Base-by-base conservation (phyloP, 2,329 filamentous ascomycete species). In the Hysterium pulicare region DNA sequence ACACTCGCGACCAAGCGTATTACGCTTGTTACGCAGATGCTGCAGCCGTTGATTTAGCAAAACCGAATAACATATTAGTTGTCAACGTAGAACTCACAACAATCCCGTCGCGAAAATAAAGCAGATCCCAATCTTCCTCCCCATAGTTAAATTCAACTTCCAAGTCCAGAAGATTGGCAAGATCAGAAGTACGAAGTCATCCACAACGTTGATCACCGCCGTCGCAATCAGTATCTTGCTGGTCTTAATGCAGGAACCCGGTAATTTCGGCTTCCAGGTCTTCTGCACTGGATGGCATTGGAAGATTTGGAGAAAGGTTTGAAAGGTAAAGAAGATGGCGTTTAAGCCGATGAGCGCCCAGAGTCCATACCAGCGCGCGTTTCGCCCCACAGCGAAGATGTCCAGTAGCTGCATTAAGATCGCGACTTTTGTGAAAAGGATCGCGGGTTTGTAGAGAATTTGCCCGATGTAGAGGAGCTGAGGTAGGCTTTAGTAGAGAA, bases 11-110 rank as follows among this genome's bases (percentile, higher is more conserved):
- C 30, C 15, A 44, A 33, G 1, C 42, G n/a, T 21, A 44, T 44
- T 2, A 44, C 31, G 31, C 42, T 44, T n/a, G n/a, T n/a, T n/a
- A n/a, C n/a, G 9, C 32, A 33, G n/a, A 44, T 23, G 23, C 36
- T 36, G 15, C 42, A 36, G 15, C 32, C 15, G 13, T 33, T 9
- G 32, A 33, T 33, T 7, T 33, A 33, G 15, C 8, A 9, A 15
- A 33, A 33, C 8, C 16, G 8, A 9, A 9, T 19, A 7, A 33
- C 8, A 8, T 8, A 15, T 9, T 7, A 16, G 17, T 33, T 19
- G 17, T 9, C 32, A 28, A 7, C 8, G 24, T 28, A 13, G 24
- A 8, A 33, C 32, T 33, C 32, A 33, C 32, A 33, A 8, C 13
- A 16, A 33, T 7, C 32, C 32, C 7, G 15, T 33, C 7, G 8